phyloP scores from a whole-genome alignment of 2,329 filamentous ascomycete species.

The Aureobasidium namibiae region DNA sequence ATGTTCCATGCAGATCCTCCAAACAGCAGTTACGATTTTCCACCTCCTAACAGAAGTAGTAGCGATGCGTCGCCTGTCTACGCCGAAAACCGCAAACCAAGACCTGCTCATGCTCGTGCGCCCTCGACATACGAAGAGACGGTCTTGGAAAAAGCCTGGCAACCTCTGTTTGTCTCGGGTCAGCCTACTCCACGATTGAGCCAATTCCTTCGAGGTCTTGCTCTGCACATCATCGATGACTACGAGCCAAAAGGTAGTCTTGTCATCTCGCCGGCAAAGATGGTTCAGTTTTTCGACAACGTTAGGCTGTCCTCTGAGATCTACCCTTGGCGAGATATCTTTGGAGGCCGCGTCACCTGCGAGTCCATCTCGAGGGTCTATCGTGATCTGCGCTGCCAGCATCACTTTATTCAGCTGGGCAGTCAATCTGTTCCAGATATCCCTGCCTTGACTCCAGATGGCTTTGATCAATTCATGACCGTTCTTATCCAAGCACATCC shows the following conservation, averaged over 20 bases:
- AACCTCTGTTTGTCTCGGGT: constrained; percentile 62
- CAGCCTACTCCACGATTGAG: constrained; percentile 59
- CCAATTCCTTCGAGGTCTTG: constrained; percentile 65
- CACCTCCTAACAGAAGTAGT: constrained; percentile 1
- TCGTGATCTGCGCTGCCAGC: constrained; percentile 38
- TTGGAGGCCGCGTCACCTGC: constrained; percentile 35
- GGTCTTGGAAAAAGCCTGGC: constrained; percentile 66
- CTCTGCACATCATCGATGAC: constrained; percentile 63
- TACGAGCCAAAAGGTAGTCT: constrained; percentile 59
- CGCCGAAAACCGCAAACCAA: constrained; percentile 19
- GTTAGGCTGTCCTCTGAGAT: constrained; percentile 57
- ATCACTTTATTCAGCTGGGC: constrained; percentile 40
- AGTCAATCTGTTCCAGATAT: constrained; percentile 34
- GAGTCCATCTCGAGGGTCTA: constrained; percentile 38
- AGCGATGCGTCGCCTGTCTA: constrained; percentile 21
- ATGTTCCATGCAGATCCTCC: constrained; percentile 16
- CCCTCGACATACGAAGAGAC: constrained; percentile 42
- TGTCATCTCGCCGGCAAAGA: constrained; percentile 67
- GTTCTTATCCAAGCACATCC: constrained; percentile 68
- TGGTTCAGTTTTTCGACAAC: constrained; percentile 63
- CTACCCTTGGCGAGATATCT: constrained; percentile 53
- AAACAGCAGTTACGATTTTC: constrained; percentile 2
- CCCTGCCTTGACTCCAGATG: constrained; percentile 38
- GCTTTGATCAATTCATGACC: constrained; percentile 56
- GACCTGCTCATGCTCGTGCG: constrained; percentile 23